Base-by-base conservation (phyloP, 2,329 filamentous ascomycete genomes). In the Aspergillus cejpii region DNA sequence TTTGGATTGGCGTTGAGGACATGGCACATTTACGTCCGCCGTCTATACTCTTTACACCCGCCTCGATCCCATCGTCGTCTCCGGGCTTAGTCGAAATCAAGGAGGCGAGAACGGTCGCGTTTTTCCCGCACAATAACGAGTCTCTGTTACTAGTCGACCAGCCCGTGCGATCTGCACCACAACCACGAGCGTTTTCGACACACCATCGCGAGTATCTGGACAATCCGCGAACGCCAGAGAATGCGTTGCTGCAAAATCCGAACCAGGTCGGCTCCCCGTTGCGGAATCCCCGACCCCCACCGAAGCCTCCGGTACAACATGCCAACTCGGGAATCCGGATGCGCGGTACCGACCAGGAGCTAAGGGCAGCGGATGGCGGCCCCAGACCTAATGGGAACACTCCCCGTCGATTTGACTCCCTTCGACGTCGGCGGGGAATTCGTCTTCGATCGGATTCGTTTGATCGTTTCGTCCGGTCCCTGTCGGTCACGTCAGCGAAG, bases 71-170 rank as follows among this genome's bases (percentile, higher is more conserved):
- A 23, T 74, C 64, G 50, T 75, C 52, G 53, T 78, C 75, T 1
- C 75, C 74, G 0, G 73, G 72, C 1, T 63, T 67, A 1, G 64
- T 77, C 8, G 80, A 84, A 61, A 73, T 83, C 41, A 77, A 72
- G 47, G 78, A 83, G 59, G 80, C 80, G 7, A 79, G 71, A 33
- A 78, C 77, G 8, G 71, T 84, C 11, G 77, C 71, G 47, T 74
- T 82, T 26, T 82, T 76, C 49, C 74, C 79, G 2, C 80, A 83
- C 62, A 79, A 80, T 60, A 84, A 83, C 51, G 67, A 78, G 34
- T 82, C 78, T 5, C 63, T 83, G 4, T 66, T 83, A n/a, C 63
- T 83, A n/a, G 76, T 84, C n/a, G 76, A 83, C 53, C 74, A 78
- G 43, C 58, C 62, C 37, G 52, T 61, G 37, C 58, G 62, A 20